Percentiles rank a stretch among this genome's conserved stretches.
Evolutionary conservation across 2,329 filamentous ascomycete species (phyloP).

Genomic region (Exophiala sp.): DNA sequence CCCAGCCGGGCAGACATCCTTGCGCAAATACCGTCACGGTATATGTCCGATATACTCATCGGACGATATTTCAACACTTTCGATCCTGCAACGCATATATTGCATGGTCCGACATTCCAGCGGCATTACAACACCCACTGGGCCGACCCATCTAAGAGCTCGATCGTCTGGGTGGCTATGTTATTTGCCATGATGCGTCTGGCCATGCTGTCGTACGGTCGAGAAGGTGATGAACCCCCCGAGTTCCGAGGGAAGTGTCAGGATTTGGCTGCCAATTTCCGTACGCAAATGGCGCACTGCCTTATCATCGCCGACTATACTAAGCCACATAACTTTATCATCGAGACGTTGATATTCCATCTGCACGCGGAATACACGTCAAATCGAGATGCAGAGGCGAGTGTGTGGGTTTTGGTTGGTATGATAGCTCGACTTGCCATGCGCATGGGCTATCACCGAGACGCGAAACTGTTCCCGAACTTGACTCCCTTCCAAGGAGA

Average conservation of each 20-base stretch:
- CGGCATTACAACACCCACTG: constrained; percentile 64
- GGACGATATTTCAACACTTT: constrained; percentile 87
- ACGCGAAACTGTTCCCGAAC: constrained; percentile 57
- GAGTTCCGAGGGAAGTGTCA: constrained; percentile 58
- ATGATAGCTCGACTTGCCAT: constrained; percentile 61
- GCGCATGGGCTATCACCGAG: constrained; percentile 64
- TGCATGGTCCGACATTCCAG: constrained; percentile 82
- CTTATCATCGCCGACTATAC: constrained; percentile 62
- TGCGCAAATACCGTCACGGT: constrained; percentile 73
- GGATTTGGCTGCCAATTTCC: constrained; percentile 44
- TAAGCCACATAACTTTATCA: constrained; percentile 56
- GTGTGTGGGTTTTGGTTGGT: constrained; percentile 58
- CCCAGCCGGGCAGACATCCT: constrained; percentile 74
- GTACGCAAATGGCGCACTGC: constrained; percentile 60
- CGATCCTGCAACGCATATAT: constrained; percentile 64
- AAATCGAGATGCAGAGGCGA: constrained; percentile 57
- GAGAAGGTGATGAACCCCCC: constrained; percentile 60
- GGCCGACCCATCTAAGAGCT: constrained; percentile 55
- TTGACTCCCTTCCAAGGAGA: constrained; percentile 61
- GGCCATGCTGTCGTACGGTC: constrained; percentile 60
- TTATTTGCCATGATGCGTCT: constrained; percentile 64
- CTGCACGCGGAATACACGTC: constrained; percentile 60
- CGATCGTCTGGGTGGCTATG: constrained; percentile 60
- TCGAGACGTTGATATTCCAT: constrained; percentile 61
- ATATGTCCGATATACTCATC: constrained; percentile 78